phyloP scores from a whole-genome alignment of 768 basidiomycete genomes.

The Coprinopsis sp. region DNA sequence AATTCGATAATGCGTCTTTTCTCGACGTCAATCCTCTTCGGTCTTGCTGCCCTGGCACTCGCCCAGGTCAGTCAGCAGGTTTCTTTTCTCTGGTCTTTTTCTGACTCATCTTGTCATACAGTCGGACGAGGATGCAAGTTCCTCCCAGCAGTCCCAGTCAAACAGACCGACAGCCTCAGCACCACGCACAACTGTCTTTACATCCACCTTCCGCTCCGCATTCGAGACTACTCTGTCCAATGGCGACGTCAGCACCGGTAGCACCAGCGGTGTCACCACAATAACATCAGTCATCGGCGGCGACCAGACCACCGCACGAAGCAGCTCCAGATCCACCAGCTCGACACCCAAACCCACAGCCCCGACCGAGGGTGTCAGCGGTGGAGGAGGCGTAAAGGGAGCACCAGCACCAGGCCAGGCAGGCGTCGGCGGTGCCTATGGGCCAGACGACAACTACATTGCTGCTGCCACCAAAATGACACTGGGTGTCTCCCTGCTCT shows the following conservation, averaged over 20 bases:
- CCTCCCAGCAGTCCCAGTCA: not conserved
- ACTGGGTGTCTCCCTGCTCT: too few species aligned
- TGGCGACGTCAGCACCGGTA: slow-evolving; percentile 36
- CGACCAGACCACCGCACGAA: slow-evolving; percentile 15
- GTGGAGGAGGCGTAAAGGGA: slow-evolving; percentile 44
- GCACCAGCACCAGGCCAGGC: slow-evolving; percentile 60
- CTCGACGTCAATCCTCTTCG: slow-evolving; percentile 31
- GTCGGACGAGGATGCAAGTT: not conserved
- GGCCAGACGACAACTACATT: slow-evolving; percentile 66
- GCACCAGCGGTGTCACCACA: slow-evolving; percentile 41
- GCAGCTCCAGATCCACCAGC: slow-evolving; percentile 27
- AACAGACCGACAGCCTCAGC: slow-evolving; percentile 8
- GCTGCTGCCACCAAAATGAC: slow-evolving; percentile 47
- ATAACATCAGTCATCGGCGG: slow-evolving; percentile 28
- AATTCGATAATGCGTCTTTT: too few species aligned
- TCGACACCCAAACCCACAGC: slow-evolving; percentile 49
- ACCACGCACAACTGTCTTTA: slow-evolving; percentile 30
- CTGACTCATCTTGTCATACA: slow-evolving; percentile 5
- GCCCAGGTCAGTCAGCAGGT: slow-evolving; percentile 43
- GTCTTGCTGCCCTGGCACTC: slow-evolving; percentile 33
- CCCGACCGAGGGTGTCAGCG: slow-evolving; percentile 50
- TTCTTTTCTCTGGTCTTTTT: not conserved
- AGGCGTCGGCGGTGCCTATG: slow-evolving; percentile 47
- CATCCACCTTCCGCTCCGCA: slow-evolving; percentile 35
- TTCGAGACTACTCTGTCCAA: slow-evolving; percentile 36